Conservation (phyloP, 805 yeast species). For the Candida saitoana region DNA sequence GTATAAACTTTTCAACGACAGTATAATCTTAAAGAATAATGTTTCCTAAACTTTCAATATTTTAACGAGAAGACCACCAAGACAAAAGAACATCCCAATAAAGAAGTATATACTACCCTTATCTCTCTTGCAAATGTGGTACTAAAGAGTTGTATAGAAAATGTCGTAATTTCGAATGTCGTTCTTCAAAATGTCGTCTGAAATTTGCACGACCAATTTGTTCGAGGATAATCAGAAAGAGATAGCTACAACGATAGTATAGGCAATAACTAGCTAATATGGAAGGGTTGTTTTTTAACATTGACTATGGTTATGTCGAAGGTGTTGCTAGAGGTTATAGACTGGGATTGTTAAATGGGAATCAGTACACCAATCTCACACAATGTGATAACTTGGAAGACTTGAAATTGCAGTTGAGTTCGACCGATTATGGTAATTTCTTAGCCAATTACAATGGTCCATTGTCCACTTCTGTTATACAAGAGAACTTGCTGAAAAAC, state of each 20-base stretch:
- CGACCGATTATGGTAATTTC: slow-evolving; percentile 94
- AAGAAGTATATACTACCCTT: too few species aligned
- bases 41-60: too few species aligned
- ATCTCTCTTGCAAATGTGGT: too few species aligned
- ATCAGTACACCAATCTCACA: slow-evolving; percentile 86
- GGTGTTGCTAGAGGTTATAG: slow-evolving; percentile 94
- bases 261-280: slow-evolving; percentile 30
- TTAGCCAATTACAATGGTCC: slow-evolving; percentile 77
- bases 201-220: too few species aligned
- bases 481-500: slow-evolving; percentile 69
- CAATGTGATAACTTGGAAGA: slow-evolving; percentile 96
- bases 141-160: too few species aligned
- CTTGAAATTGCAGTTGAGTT: slow-evolving; percentile 85
- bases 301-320: slow-evolving; percentile 87
- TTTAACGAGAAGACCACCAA: too few species aligned
- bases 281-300: slow-evolving; percentile 93
- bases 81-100: too few species aligned
- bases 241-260: not conserved
- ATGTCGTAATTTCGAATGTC: too few species aligned
- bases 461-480: slow-evolving; percentile 83
- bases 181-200: too few species aligned
- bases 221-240: not conserved
- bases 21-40: too few species aligned
- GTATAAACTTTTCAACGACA: too few species aligned
- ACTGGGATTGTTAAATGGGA: slow-evolving; percentile 68